phyloP scores from a whole-genome alignment of 345 rosid genomes.

The Dipteronia dyeriana region DNA sequence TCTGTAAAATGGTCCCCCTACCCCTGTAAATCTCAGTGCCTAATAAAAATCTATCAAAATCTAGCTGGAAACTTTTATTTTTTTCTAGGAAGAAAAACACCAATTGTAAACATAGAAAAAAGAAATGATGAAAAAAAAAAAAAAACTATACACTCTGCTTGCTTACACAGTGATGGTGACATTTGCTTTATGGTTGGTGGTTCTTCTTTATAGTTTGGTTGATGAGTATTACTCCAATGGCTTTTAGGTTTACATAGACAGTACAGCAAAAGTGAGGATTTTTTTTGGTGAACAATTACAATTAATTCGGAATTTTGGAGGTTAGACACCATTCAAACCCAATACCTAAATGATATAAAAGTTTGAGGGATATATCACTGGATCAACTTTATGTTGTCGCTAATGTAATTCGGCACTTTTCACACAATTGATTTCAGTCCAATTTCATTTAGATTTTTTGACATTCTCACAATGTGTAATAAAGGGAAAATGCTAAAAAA shows the following conservation, averaged over 20 bases:
- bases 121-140: not conserved
- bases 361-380: too few species aligned
- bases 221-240: not conserved
- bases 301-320: too few species aligned
- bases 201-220: slow-evolving; percentile 21
- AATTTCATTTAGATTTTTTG: too few species aligned
- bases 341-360: too few species aligned
- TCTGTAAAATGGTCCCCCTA: slow-evolving; percentile 50
- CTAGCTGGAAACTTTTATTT: slow-evolving; percentile 44
- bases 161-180: slow-evolving; percentile 29
- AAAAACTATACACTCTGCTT: not conserved
- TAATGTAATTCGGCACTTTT: too few species aligned
- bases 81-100: not conserved
- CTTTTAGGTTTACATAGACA: slow-evolving; percentile 1
- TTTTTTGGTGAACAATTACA: not conserved
- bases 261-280: too few species aligned
- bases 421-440: too few species aligned
- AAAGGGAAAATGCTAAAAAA: too few species aligned
- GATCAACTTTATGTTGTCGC: too few species aligned
- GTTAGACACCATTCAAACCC: too few species aligned
- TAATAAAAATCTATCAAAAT: slow-evolving; percentile 31
- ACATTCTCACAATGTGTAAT: too few species aligned
- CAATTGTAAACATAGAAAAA: not conserved
- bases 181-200: slow-evolving; percentile 26
- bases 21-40: slow-evolving; percentile 34